Evolutionary conservation across 2,329 filamentous ascomycete species (phyloP), one percentile per base, ranked within the genome.

Genomic region (Cercospora citrullina): DNA sequence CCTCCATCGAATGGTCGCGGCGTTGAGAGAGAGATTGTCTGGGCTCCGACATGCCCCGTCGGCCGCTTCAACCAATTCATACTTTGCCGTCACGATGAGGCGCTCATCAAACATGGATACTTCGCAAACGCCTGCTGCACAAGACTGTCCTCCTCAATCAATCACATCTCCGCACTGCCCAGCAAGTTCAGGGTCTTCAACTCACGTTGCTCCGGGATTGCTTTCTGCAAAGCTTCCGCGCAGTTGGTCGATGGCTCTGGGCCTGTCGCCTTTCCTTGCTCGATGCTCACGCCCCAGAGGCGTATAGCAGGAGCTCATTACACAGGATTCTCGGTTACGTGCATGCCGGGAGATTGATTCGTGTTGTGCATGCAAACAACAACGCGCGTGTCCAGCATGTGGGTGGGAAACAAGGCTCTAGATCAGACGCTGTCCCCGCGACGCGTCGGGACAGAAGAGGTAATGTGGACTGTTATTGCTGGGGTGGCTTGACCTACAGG

Each of bases 301-400:
- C 14, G 16, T 30, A 30, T 33, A 58, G n/a, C 30, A 58, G 45
- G 14, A 33, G 26, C 4, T 33, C 55, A 61, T 61, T 23, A 61
- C 30, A 61, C 59, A 16, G 18, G 21, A 39, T 45, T n/a, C 39
- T 48, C 59, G 59, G 30, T 28, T 61, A 61, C n/a, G 33, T 61
- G 59, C 59, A 61, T 42, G 53, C 53, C 59, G 58, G 58, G 9
- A 42, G 58, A 39, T 61, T 39, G 59, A 61, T 42, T 61, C 36
- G 59, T 48, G 59, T 61, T 42, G 36, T 30, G 59, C 59, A 31
- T 42, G 59, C 33, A 48, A 61, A 61, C 59, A 28, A 61, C 36
- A 36, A 61, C 31, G 39, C 59, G 18, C 36, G 59, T 45, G 59
- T 36, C 18, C 36, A 42, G 36, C 30, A 28, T 28, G 26, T n/a